phyloP scores from a whole-genome alignment of 192 early-diverging fungal species.

The Coemansia sp. region DNA sequence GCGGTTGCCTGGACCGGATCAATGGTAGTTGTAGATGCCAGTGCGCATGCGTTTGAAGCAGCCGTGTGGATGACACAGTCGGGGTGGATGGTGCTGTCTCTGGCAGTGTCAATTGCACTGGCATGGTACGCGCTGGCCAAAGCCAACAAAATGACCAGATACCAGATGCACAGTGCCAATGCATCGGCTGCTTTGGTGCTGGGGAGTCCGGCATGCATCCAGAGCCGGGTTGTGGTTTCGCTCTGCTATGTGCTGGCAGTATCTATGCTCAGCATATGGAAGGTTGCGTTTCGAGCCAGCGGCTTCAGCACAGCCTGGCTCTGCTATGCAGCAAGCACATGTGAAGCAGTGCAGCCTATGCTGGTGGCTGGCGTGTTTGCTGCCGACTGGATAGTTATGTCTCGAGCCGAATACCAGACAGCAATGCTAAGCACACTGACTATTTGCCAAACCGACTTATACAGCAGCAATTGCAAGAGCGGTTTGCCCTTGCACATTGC shows the following conservation, averaged over 20 bases:
- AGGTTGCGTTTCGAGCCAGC: constrained; percentile 19
- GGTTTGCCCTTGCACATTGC: too few species aligned
- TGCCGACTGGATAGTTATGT: constrained; percentile 11
- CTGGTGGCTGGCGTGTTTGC: constrained; percentile 17
- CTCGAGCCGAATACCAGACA: neutral
- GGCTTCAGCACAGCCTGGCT: constrained; percentile 23
- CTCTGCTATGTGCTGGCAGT: constrained; percentile 17
- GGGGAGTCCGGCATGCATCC: constrained; percentile 22
- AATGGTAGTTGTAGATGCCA: neutral
- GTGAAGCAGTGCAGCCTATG: constrained; percentile 21
- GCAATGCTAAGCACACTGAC: constrained; percentile 15
- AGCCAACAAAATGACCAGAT: constrained; percentile 18
- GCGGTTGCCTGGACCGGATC: constrained; percentile 17
- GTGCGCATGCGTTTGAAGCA: constrained; percentile 9
- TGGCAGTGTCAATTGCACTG: constrained; percentile 1
- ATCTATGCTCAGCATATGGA: constrained; percentile 2
- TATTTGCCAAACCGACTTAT: constrained; percentile 1
- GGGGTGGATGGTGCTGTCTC: constrained; percentile 14
- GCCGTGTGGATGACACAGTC: constrained; percentile 30
- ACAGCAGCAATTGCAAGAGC: neutral
- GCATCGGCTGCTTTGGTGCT: constrained; percentile 16
- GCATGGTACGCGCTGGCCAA: constrained; percentile 19
- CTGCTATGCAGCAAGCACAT: constrained; percentile 5
- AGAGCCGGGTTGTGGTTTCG: constrained; percentile 12
- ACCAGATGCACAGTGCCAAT: neutral